Evolutionary conservation across 2,329 filamentous ascomycete genomes (phyloP).

Genomic region (Ceratocystis cubensis): DNA sequence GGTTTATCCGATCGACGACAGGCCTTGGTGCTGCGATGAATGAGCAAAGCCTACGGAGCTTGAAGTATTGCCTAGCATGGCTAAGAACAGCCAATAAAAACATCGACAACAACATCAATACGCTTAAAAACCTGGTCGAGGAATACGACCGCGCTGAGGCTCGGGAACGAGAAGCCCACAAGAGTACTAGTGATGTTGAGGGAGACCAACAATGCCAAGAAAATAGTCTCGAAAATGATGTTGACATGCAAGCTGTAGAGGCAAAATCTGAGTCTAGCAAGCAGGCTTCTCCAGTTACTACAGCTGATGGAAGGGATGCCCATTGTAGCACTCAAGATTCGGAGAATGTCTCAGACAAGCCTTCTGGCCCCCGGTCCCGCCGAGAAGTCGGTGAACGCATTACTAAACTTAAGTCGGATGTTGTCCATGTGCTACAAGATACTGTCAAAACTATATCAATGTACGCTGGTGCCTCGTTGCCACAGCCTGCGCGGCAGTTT

Average conservation of each 20-base stretch:
- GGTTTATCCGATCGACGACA: conserved; percentile 79
- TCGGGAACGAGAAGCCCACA: conserved; percentile 19
- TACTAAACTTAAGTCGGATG: conserved; percentile 52
- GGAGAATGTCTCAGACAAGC: neutral
- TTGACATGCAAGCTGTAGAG: conserved; percentile 24
- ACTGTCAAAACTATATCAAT: conserved; percentile 77
- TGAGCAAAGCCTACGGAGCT: conserved; percentile 67
- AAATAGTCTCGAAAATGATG: conserved; percentile 16
- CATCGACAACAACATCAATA: conserved; percentile 61
- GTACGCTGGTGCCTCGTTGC: conserved; percentile 81
- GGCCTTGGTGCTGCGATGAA: conserved; percentile 86
- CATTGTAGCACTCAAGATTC: neutral
- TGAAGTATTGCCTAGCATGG: conserved; percentile 75
- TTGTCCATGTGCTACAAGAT: conserved; percentile 66
- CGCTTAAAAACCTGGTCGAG: conserved; percentile 62
- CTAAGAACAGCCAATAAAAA: conserved; percentile 71
- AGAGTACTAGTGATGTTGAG: conserved; percentile 11
- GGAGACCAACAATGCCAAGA: conserved; percentile 12
- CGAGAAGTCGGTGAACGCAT: conserved; percentile 48
- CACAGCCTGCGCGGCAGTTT: conserved; percentile 72
- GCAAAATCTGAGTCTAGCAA: conserved; percentile 24
- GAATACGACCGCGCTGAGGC: conserved; percentile 57
- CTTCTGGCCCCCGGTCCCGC: conserved; percentile 15
- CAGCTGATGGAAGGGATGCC: neutral
- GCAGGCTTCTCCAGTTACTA: conserved; percentile 8